These are phyloP conservation scores for Xylaria polymorpha DNA, from an alignment of 2,329 filamentous ascomycete genomes.

Conservation along the genomic window DNA sequence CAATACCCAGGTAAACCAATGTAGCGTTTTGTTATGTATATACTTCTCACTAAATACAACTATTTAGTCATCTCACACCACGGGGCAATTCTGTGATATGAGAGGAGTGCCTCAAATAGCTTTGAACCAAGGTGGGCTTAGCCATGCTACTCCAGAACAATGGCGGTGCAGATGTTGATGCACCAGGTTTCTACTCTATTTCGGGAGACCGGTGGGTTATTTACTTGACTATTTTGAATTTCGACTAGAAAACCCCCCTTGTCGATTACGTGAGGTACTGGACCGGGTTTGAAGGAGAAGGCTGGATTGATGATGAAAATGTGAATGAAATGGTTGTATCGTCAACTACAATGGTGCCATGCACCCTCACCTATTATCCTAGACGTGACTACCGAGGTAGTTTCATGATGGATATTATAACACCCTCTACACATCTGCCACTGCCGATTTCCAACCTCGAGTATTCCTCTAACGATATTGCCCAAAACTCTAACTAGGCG, in stretches of 20 bases:
- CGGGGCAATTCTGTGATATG: background rate
- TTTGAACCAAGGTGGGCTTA: background rate
- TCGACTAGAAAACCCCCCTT: background rate
- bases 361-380: background rate
- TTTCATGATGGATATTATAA: too few species aligned
- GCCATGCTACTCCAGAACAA: too few species aligned
- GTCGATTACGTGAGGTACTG: background rate
- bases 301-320: background rate
- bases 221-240: background rate
- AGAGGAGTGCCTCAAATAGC: background rate
- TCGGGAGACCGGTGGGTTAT: background rate
- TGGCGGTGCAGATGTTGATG: too few species aligned
- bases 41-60: background rate
- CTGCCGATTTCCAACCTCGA: too few species aligned
- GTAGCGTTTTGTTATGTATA: conserved; percentile 1
- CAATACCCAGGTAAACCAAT: conserved; percentile 7
- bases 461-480: too few species aligned
- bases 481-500: too few species aligned
- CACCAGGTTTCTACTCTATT: background rate
- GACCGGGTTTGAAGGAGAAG: background rate
- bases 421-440: background rate
- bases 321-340: background rate
- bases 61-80: background rate
- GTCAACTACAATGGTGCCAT: background rate
- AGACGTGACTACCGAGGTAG: too few species aligned